Conservation (phyloP, 1,284 basidiomycete species). For the Peniophora sp. region DNA sequence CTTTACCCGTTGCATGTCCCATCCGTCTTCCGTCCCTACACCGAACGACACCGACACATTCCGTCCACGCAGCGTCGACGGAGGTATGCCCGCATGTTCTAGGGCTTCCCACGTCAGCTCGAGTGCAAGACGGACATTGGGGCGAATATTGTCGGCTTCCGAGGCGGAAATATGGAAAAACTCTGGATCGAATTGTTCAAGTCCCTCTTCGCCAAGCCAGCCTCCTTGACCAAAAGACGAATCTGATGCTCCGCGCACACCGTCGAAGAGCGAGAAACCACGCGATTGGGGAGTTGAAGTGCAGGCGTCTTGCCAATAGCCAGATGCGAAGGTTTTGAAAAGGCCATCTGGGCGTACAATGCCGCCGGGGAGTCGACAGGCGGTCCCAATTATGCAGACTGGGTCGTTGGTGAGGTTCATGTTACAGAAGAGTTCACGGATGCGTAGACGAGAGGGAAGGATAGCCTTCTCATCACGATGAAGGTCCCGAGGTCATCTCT, state of each 20-base stretch:
- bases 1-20: slow-evolving; percentile 9
- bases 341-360: not conserved
- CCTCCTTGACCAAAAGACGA: slow-evolving; percentile 2
- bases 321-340: not conserved
- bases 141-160: slow-evolving; percentile 9
- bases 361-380: not conserved
- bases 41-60: slow-evolving; percentile 10
- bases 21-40: slow-evolving; percentile 12
- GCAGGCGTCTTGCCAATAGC: not conserved
- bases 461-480: no score
- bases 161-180: slow-evolving; percentile 10
- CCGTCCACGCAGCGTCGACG: slow-evolving; percentile 7
- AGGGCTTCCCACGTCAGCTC: slow-evolving; percentile 12
- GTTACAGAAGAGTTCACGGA: not conserved
- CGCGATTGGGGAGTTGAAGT: not conserved
- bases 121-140: slow-evolving; percentile 10
- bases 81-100: slow-evolving; percentile 9
- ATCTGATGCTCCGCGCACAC: no score
- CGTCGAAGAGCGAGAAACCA: not conserved
- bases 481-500: no score
- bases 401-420: not conserved
- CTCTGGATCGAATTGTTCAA: slow-evolving; percentile 8
- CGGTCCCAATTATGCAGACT: not conserved
- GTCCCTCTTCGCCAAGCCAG: slow-evolving; percentile 2
- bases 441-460: no score